These are phyloP conservation scores for Dimargaris xerosporica DNA, from an alignment of 192 early-diverging fungal genomes.

Conservation along the genomic window DNA sequence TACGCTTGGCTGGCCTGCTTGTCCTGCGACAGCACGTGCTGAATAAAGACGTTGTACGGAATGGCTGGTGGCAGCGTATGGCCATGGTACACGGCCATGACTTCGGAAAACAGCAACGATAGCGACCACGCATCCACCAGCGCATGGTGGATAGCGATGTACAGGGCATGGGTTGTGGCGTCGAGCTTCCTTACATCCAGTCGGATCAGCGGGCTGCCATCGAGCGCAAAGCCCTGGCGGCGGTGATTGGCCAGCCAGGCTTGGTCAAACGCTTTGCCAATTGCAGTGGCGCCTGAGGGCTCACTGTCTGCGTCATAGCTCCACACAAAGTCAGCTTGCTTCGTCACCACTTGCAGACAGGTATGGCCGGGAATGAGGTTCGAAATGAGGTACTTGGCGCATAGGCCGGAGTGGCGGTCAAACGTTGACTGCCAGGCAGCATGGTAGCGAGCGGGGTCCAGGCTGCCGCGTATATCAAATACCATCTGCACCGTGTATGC, in stretches of 20 bases:
- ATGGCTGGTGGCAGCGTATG: too few species aligned
- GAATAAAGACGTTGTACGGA: too few species aligned
- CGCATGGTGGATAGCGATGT: neutral
- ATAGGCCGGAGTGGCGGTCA: neutral
- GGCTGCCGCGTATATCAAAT: neutral
- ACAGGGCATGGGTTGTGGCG: neutral
- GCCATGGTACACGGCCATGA: too few species aligned
- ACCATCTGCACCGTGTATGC: slow-evolving; percentile 5
- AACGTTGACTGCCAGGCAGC: neutral
- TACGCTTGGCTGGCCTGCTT: too few species aligned
- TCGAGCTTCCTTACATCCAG: neutral
- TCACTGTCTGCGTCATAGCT: too few species aligned
- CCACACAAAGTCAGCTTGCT: neutral
- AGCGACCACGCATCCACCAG: too few species aligned
- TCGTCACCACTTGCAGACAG: neutral
- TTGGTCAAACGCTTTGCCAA: too few species aligned
- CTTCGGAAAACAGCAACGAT: too few species aligned
- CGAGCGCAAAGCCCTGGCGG: neutral
- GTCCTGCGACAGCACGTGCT: too few species aligned
- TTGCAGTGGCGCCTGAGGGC: neutral
- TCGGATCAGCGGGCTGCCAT: neutral
- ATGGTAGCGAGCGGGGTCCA: neutral
- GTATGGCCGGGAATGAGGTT: neutral
- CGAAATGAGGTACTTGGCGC: neutral
- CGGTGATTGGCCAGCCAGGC: neutral